Evolutionary conservation across 108 stramenopile species (phyloP).

Genomic region (Stephanodiscus triporus): DNA sequence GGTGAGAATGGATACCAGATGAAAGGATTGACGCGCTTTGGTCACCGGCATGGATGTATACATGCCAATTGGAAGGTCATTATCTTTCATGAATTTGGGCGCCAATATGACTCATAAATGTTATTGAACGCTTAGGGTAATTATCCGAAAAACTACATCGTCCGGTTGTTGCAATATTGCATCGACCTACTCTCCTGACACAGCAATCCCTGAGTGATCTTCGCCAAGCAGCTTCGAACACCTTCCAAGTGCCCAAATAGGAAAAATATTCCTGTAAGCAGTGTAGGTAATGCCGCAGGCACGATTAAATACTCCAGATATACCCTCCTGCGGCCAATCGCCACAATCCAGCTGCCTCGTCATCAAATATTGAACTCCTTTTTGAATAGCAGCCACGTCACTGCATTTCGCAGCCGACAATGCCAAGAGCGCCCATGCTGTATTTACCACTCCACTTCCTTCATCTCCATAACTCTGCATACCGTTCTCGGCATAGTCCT

Average conservation of each 20-base stretch:
- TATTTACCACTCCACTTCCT: conserved; percentile 96
- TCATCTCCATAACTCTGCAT: conserved; percentile 90
- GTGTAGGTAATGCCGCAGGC: conserved; percentile 99
- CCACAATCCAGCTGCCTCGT: conserved; percentile 89
- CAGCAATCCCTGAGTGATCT: conserved; percentile 3
- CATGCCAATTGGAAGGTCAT: too few species aligned
- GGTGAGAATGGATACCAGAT: too few species aligned
- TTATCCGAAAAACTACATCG: too few species aligned
- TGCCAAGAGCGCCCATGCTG: conserved; percentile 96
- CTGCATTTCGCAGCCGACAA: conserved; percentile 83
- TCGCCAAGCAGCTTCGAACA: conserved; percentile 68
- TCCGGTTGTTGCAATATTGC: too few species aligned
- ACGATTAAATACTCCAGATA: conserved; percentile 98
- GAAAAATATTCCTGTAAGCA: conserved; percentile 98
- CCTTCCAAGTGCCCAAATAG: conserved; percentile 98
- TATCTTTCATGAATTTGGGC: too few species aligned
- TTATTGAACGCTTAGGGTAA: too few species aligned
- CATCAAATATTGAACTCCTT: conserved; percentile 85
- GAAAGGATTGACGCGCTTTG: too few species aligned
- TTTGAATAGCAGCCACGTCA: conserved; percentile 75
- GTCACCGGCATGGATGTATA: too few species aligned
- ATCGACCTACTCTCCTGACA: not conserved
- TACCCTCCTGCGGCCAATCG: conserved; percentile 99
- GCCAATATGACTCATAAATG: too few species aligned
- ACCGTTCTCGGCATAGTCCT: conserved; percentile 88